Base-by-base conservation (phyloP, 768 basidiomycete genomes). In the Auricularia sp. region DNA sequence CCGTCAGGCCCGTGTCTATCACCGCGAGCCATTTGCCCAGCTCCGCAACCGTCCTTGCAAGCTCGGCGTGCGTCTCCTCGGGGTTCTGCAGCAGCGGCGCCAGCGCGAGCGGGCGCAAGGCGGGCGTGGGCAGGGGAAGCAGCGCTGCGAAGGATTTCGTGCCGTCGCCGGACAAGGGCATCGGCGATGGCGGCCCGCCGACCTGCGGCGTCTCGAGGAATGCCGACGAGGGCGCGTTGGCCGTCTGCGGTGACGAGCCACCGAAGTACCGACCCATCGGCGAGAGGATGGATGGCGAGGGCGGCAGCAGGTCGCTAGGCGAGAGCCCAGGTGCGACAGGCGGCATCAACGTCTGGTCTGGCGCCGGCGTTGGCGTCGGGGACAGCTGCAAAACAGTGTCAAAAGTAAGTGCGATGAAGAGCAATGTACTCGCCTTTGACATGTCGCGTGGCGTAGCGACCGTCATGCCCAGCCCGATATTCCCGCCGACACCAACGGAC, bases 21-120 rank as follows among this genome's bases (percentile, higher is more conserved):
- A 86, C 79, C 4, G 81, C 80, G 64, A 98, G 74, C 91, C 91
- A 95, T 66, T 82, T 79, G 2, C 82, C 80, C 42, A 98, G 81
- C 70, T 89, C 85, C 56, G 87, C 87, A 10, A 96, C 83, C 3
- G 87, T 88, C 54, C 79, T 75, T 54, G 84, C 85, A 60, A 98
- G 80, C 71, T 92, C 88, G 1, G 77, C 73, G 67, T 90, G 87
- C 0, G 87, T 84, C 39, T 78, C 80, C 10, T 85, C 86, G 34
- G 77, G 76, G 4, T 80, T 80, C 21, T 83, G 78, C 66, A 87
- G 74, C 23, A 83, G 72, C 33, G 78, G 74, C 4, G 74, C 74
- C 66, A 93, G 88, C 72, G 95, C 86, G 21, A 97, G 77, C 2
- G 89, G 85, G 43, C 76, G 80, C 6, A 91, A 72, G 1, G 64